Evolutionary conservation across 768 basidiomycete species (phyloP), one percentile per base, ranked within the genome.

Genomic region (Podaxis sp.): DNA sequence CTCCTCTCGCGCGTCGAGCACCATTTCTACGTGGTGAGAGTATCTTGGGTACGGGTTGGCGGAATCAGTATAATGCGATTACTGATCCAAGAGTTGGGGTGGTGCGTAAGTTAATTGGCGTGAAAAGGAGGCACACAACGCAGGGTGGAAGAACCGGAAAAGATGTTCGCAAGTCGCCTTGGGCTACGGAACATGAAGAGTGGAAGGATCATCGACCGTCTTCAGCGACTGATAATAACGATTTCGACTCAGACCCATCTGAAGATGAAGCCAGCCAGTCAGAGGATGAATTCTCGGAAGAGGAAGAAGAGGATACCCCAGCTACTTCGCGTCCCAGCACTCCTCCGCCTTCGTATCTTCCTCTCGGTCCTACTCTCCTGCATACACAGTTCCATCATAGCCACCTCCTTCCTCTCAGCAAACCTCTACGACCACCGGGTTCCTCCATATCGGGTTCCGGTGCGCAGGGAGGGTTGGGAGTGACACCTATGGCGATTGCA

Each of bases 21-120:
- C 50, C 10, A 40, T 33, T 60, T n/a, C 3, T 1, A 17, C 22
- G 33, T 20, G 15, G 20, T 28, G 36, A 60, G 37, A 63, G 28
- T 46, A 28, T 40, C 56, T 44, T 67, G 59, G 24, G n/a, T 5
- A 70, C 66, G 22, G 75, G 77, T 6, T 89, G 88, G 89, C 74
- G 76, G 60, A 67, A 67, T 36, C 78, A 75, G 65, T 94, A 93
- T 66, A 70, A 80, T 11, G 81, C 80, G 2, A 81, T 74, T 12
- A 93, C 92, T 1, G 88, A 93, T 66, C 91, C 90, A 4, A 80
- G 91, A 17, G 77, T 92, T 12, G 84, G 87, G 2, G 79, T 93
- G 10, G 82, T 91, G 44, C 80, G 78, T 64, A 87, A 87, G 71
- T 72, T 93, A 49, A 85, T 87, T 62, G 89, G 87, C 1, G 82